Base-by-base conservation (phyloP, 148 eudicot genomes). In the Limonium bicolor region DNA sequence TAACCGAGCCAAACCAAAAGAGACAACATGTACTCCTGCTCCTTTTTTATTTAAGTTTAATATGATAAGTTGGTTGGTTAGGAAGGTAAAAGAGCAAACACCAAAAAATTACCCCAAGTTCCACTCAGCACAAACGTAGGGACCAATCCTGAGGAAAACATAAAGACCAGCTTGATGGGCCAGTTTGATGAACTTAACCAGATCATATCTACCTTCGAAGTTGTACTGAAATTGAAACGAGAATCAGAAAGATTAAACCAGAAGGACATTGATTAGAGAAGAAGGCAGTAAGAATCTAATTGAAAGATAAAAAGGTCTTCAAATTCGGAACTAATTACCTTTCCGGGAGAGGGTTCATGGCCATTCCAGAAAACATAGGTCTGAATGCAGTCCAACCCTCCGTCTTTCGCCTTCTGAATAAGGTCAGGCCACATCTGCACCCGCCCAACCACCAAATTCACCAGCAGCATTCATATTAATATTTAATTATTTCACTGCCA, bases 361-460 rank as follows among this genome's bases (percentile, higher is more conserved):
- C 61, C 72, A 65, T 74, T 74, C 95, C 95, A 85, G 46, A 85
- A 85, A 0, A 85, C 92, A 60, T 85, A 85, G 14, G 95, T 80
- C 27, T 85, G 92, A 61, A 85, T 85, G 20, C 74, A 90, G 58
- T 85, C 86, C 20, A 85, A 41, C 0, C 92, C 86, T 56, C 70
- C 95, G 55, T 38, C 57, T 63, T 72, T 85, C 7, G 92, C 92
- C 73, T 85, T 85, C 22, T 19, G 44, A 49, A 80, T 66, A 24
- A 85, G 82, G 72, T 65, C 82, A 56, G 72, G 86, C 95, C 95
- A 85, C 95, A 85, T 80, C 95, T 85, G 71, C 58, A 64, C 20
- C 49, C n/a, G n/a, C n/a, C n/a, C n/a, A 5, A 13, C 18, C 31
- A 43, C 27, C 20, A n/a, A 43, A 24, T 7, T n/a, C n/a, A 25